Evolutionary conservation across 2,329 filamentous ascomycete genomes (phyloP), one percentile per base, ranked within the genome.

Genomic region (Pseudogymnoascus sp.): DNA sequence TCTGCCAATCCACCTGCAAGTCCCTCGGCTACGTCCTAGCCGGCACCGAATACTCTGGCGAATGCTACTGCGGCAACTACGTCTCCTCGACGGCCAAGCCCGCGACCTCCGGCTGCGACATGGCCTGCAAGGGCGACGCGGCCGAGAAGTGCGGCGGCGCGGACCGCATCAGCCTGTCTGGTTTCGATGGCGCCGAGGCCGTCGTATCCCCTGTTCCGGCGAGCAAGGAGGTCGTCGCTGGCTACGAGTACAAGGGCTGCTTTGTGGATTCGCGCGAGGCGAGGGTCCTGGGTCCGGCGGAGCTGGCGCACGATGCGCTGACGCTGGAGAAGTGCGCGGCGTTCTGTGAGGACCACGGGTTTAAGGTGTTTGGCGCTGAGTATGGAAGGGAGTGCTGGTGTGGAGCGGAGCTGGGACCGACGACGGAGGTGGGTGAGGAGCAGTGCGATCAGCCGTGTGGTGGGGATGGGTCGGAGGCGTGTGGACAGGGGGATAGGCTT

Each of bases 1-100:
- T 78, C 69, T 79, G 76, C 74, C 80, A 78, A 65, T 74, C 74
- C 1, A 78, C 76, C 2, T 73, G 79, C 0, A 67, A 79, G 3
- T 77, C 77, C 6, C 78, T 77, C 68, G 70, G 72, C 36, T 71
- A 72, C 39, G 64, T 64, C 1, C 70, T 77, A 59, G 74, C 76
- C 47, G 74, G 74, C 36, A 66, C 76, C 18, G 78, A 65, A 59
- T 61, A 41, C 47, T 22, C 36, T 57, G 41, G 16, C 14, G 39
- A 62, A 60, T 58, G 62, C 57, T 38, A 59, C 60, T 37, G 60
- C 16, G 54, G 54, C 1, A 58, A 58, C 54, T 36, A 35, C 54
- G 16, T 58, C 30, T 35, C 30, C 4, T 22, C 54, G 4, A 50
- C 43, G 2, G 30, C 18, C 6, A 37, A 22, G 28, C 58, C 60